Percentiles rank a stretch among this genome's conserved stretches.
Evolutionary conservation across 805 yeast genomes (phyloP).

Genomic region (Ogataea saltuana): DNA sequence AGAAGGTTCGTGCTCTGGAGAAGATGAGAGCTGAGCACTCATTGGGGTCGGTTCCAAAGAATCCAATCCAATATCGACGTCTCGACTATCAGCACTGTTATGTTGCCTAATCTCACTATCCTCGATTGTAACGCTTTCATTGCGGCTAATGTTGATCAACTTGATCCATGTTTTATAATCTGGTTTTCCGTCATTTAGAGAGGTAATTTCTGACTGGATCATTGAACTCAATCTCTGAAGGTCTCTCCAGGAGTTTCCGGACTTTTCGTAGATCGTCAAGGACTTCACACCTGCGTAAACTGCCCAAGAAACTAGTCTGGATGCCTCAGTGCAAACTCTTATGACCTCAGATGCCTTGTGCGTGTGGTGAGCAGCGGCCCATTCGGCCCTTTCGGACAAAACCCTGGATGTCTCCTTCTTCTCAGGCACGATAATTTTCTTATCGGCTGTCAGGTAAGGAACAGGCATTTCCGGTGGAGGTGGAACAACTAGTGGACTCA

Average conservation of each 20-base stretch:
- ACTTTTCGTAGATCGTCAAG: slow-evolving; percentile 31
- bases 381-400: slow-evolving; percentile 39
- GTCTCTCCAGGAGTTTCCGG: slow-evolving; percentile 34
- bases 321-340: slow-evolving; percentile 39
- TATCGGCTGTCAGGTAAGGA: slow-evolving; percentile 45
- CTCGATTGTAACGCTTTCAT: slow-evolving; percentile 19
- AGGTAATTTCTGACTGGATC: slow-evolving; percentile 28
- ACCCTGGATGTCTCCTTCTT: slow-evolving; percentile 37
- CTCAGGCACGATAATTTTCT: slow-evolving; percentile 40
- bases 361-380: slow-evolving; percentile 39
- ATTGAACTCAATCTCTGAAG: slow-evolving; percentile 26
- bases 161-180: slow-evolving; percentile 25
- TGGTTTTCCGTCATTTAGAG: slow-evolving; percentile 19
- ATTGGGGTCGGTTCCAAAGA: slow-evolving; percentile 19
- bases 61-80: slow-evolving; percentile 7
- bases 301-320: slow-evolving; percentile 36
- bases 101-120: slow-evolving; percentile 11
- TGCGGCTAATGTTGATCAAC: slow-evolving; percentile 23
- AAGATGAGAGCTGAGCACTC: slow-evolving; percentile 16
- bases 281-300: slow-evolving; percentile 27
- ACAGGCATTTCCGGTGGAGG: slow-evolving; percentile 47
- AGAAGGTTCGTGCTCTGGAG: slow-evolving; percentile 11
- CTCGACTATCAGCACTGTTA: not conserved
- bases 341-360: slow-evolving; percentile 45
- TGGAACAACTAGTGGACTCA: slow-evolving; percentile 31